Evolutionary conservation across 805 yeast genomes (phyloP), one percentile per base, ranked within the genome.

Genomic region (Candida koratica): DNA sequence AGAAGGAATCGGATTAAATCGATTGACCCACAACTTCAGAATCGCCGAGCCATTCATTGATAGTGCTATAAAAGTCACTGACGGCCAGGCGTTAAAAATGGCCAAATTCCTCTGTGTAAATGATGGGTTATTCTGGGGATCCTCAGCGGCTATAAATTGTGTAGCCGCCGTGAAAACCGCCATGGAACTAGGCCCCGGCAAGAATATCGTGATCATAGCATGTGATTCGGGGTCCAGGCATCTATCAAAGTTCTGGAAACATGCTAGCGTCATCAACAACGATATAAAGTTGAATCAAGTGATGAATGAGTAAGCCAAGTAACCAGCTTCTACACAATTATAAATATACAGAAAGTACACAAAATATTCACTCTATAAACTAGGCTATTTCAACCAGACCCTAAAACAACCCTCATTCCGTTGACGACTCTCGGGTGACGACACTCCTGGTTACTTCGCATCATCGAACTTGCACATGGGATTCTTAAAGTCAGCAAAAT

Each of bases 151-250:
- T 0, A 80, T 93, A 17, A 88, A 88, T 54, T 89, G 96, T 27
- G 96, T 86, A 4, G 97, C 95, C 1, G 95, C 95, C 1, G 73
- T 78, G 5, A 67, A 75, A 44, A 60, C 76, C 6, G 64, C 74
- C 35, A 36, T 73, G 61, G 48, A 57, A 38, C 45, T 53, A 28
- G 71, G 71, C 0, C 55, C 80, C 0, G 89, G 89, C 1, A 74
- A 82, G 34, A 74, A 66, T 13, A 77, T 90, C 15, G 94, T 90
- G 4, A 77, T 94, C 13, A 73, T 93, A 32, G 84, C 95, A 1
- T 93, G 97, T 56, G 98, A 90, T 56, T 79, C 94, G 4, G 98
- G 98, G 1, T 66, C 81, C 9, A 69, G 98, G 47, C 98, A 90
- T 60, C 53, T 90, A 41, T 83, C 93, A 34, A 90, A 90, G 58